Evolutionary conservation across 1,284 basidiomycete species (phyloP).

Genomic region (Leccinum griseonigrum): DNA sequence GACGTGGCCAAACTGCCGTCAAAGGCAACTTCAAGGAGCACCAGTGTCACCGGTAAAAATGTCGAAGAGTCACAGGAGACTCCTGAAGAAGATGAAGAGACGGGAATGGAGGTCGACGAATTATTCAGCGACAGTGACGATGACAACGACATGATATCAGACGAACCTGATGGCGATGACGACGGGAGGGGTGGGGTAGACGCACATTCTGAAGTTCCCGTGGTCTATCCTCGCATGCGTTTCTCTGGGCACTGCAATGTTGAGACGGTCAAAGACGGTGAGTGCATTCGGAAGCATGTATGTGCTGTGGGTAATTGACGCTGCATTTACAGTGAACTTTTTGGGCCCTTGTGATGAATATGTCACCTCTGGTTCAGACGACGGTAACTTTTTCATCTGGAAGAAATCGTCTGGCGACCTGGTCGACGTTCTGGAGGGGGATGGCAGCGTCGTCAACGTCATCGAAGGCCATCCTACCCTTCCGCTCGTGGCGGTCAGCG

Average conservation of each 20-base stretch:
- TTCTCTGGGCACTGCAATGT: slow-evolving; percentile 80
- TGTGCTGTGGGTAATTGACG: background rate
- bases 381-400: slow-evolving; percentile 87
- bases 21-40: background rate
- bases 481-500: slow-evolving; percentile 83
- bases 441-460: slow-evolving; percentile 80
- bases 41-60: background rate
- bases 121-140: slow-evolving; percentile 17
- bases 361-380: slow-evolving; percentile 87
- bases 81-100: slow-evolving; percentile 19
- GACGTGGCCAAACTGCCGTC: background rate
- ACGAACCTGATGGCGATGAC: slow-evolving; percentile 35
- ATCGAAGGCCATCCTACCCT: slow-evolving; percentile 82
- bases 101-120: slow-evolving; percentile 27
- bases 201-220: slow-evolving; percentile 45
- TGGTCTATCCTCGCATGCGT: slow-evolving; percentile 65
- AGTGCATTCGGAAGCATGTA: slow-evolving; percentile 25
- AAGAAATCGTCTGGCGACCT: slow-evolving; percentile 64
- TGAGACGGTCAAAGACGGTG: slow-evolving; percentile 90
- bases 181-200: slow-evolving; percentile 30
- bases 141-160: slow-evolving; percentile 17
- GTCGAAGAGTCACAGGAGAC: slow-evolving; percentile 4
- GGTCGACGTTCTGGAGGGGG: slow-evolving; percentile 82
- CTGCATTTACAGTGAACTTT: slow-evolving; percentile 68
- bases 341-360: slow-evolving; percentile 76